These are phyloP conservation scores for Lactarius evosmus DNA, from an alignment of 768 basidiomycete genomes.

Conservation along the genomic window DNA sequence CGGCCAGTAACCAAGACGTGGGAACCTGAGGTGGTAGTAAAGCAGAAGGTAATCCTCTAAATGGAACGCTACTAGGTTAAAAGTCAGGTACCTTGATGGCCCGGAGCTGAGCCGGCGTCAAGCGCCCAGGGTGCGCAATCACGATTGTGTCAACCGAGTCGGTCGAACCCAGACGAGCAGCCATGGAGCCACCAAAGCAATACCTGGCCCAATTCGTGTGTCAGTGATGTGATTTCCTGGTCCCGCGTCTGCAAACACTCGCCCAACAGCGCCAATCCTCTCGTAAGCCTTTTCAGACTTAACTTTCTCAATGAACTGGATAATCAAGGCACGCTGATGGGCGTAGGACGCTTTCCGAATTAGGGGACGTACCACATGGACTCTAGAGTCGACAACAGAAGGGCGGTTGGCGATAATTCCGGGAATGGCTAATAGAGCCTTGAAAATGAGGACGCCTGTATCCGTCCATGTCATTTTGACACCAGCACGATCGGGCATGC, in stretches of 20 bases:
- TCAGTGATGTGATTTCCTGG: not conserved
- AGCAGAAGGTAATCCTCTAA: slow-evolving; percentile 27
- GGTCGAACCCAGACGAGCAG: slow-evolving; percentile 33
- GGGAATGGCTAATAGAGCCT: slow-evolving; percentile 30
- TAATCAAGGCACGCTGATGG: not conserved
- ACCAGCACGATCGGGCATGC: slow-evolving; percentile 35
- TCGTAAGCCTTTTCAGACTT: slow-evolving; percentile 40
- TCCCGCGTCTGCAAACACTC: slow-evolving; percentile 16
- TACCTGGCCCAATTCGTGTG: slow-evolving; percentile 32
- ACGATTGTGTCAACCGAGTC: slow-evolving; percentile 39
- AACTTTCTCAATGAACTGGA: slow-evolving; percentile 39
- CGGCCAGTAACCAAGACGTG: slow-evolving; percentile 38
- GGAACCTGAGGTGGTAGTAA: slow-evolving; percentile 19
- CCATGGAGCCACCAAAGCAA: slow-evolving; percentile 39
- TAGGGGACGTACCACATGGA: slow-evolving; percentile 28
- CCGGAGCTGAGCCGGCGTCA: slow-evolving; percentile 36
- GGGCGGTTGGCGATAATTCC: slow-evolving; percentile 30
- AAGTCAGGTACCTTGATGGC: slow-evolving; percentile 35
- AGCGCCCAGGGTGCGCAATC: slow-evolving; percentile 41
- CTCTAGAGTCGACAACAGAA: slow-evolving; percentile 33
- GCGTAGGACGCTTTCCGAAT: not conserved
- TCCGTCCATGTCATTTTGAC: slow-evolving; percentile 26
- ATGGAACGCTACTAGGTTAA: not conserved
- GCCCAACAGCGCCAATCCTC: slow-evolving; percentile 45
- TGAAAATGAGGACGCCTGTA: slow-evolving; percentile 26